A percentile compares a stretch with the other conserved stretches of the same genome.
phyloP scores from a whole-genome alignment of 2,329 filamentous ascomycete genomes.

The Helotiales sp. region DNA sequence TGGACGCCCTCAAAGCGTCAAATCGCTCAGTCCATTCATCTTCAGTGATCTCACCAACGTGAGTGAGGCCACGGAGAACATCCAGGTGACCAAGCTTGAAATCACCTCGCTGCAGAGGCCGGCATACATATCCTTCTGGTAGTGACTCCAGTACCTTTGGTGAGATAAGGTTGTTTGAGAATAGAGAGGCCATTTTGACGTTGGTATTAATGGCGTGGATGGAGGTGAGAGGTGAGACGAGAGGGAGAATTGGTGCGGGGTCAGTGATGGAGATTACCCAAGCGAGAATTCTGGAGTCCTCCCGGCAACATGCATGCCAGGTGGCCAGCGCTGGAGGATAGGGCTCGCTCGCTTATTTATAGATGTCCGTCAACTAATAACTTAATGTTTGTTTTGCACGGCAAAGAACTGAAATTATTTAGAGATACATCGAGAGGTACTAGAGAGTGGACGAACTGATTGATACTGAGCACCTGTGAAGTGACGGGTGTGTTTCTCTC shows the following conservation, averaged over 20 bases:
- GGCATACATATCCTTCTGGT: slow-evolving; percentile 79
- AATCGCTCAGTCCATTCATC: slow-evolving; percentile 78
- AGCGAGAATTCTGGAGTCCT: background rate
- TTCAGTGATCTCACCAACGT: slow-evolving; percentile 82
- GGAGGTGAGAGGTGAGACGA: background rate
- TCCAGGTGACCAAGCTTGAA: slow-evolving; percentile 83
- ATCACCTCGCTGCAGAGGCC: slow-evolving; percentile 72
- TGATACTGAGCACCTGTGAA: too few species aligned
- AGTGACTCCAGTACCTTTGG: slow-evolving; percentile 73
- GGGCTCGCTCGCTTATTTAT: too few species aligned
- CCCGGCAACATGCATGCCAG: too few species aligned
- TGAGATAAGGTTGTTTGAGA: slow-evolving; percentile 77
- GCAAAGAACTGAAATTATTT: too few species aligned
- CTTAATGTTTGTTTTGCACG: too few species aligned
- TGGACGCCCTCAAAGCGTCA: slow-evolving; percentile 73
- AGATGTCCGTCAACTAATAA: too few species aligned
- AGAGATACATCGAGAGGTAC: too few species aligned
- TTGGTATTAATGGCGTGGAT: background rate
- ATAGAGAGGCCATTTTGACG: slow-evolving; percentile 55
- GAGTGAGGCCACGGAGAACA: slow-evolving; percentile 85
- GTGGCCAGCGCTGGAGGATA: background rate
- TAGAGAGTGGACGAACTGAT: too few species aligned
- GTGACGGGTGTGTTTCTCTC: too few species aligned
- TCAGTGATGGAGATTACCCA: background rate
- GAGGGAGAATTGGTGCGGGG: background rate